Conservation (phyloP, 805 yeast species). For the Priceomyces medius region DNA sequence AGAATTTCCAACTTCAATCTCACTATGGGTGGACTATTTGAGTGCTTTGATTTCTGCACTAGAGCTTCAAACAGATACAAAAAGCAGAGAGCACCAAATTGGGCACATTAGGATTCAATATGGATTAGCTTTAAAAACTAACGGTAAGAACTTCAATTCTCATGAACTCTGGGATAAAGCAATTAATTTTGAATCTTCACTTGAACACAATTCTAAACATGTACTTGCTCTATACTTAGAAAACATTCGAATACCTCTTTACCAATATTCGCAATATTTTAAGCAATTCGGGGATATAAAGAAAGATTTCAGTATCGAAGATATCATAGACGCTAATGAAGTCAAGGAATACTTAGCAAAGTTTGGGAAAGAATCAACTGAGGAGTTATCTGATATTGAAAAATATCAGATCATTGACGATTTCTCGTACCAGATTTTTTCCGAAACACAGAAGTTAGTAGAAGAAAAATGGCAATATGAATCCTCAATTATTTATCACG, state of each 20-base stretch:
- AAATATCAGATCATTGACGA: constrained; percentile 42
- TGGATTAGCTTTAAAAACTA: constrained; percentile 43
- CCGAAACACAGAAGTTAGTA: constrained; percentile 51
- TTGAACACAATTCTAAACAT: constrained; percentile 32
- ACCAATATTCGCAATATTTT: constrained; percentile 81
- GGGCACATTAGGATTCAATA: constrained; percentile 43
- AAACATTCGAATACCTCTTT: constrained; percentile 64
- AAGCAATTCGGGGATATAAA: constrained; percentile 44
- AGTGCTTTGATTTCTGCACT: constrained; percentile 44
- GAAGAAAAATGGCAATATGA: constrained; percentile 72
- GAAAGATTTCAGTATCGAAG: constrained; percentile 30
- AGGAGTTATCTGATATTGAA: constrained; percentile 36
- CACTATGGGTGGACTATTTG: constrained; percentile 67
- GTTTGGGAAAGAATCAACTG: constrained; percentile 19
- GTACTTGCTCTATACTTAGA: constrained; percentile 43
- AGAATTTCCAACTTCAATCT: constrained; percentile 57
- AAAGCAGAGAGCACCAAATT: constrained; percentile 20
- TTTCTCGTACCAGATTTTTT: constrained; percentile 43
- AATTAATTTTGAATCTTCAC: constrained; percentile 55
- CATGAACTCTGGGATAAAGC: constrained; percentile 83
- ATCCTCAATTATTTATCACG: constrained; percentile 54
- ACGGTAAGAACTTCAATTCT: constrained; percentile 74
- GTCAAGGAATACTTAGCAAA: constrained; percentile 20
- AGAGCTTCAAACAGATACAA: constrained; percentile 22
- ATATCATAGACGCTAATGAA: constrained; percentile 19